These are phyloP conservation scores for Biscogniauxia mediterranea DNA, from an alignment of 2,329 filamentous ascomycete species.

Conservation along the genomic window DNA sequence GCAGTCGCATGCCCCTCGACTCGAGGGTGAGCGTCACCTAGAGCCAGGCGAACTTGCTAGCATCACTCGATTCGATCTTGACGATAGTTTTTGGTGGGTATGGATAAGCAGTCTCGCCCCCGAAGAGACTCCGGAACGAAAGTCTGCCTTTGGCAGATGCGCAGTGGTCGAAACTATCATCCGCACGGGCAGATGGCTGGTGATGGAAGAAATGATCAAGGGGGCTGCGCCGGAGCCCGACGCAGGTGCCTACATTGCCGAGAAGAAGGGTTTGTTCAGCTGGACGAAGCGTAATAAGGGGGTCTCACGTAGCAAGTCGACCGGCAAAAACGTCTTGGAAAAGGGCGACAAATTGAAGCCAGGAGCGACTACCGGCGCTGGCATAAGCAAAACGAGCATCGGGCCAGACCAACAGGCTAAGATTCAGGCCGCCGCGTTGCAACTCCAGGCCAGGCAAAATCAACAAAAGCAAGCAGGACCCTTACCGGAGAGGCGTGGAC, in stretches of 20 bases:
- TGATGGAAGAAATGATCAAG: constrained; percentile 95
- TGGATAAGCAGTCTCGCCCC: constrained; percentile 96
- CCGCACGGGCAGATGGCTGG: constrained; percentile 78
- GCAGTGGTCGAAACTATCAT: constrained; percentile 89
- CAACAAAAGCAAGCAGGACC: constrained; percentile 46
- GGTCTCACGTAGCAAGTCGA: constrained; percentile 67
- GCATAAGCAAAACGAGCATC: constrained; percentile 75
- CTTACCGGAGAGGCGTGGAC: constrained; percentile 47
- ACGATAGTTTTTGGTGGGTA: constrained; percentile 99
- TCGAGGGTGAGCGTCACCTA: constrained; percentile 66
- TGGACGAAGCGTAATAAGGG: constrained; percentile 70
- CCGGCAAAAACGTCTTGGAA: constrained; percentile 58
- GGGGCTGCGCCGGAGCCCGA: constrained; percentile 84
- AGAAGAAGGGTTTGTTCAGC: constrained; percentile 93
- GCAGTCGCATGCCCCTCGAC: constrained; percentile 73
- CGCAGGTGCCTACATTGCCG: constrained; percentile 84
- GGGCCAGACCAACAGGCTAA: constrained; percentile 88
- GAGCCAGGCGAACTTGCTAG: constrained; percentile 94
- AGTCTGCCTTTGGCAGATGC: constrained; percentile 91
- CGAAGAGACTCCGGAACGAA: constrained; percentile 81
- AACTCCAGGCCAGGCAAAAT: constrained; percentile 69
- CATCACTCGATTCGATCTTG: constrained; percentile 80
- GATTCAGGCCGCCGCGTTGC: constrained; percentile 86
- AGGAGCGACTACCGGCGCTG: constrained; percentile 37
- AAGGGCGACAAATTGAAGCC: constrained; percentile 41